Evolutionary conservation across 306 rosid species (phyloP).

Genomic region (Rosa multiflora): DNA sequence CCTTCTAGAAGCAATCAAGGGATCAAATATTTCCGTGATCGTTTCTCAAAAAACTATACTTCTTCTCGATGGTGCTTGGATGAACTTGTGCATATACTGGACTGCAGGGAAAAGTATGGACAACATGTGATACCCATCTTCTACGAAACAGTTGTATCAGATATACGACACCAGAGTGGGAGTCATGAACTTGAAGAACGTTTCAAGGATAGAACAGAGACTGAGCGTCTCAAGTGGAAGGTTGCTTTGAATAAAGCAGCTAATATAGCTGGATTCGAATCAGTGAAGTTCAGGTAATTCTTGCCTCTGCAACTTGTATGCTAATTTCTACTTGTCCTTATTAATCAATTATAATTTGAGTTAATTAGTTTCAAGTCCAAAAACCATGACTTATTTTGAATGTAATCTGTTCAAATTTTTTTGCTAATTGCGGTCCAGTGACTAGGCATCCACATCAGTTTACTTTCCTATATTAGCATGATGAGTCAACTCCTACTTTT

Average conservation of each 20-base stretch:
- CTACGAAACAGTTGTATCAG: background rate
- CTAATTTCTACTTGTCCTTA: background rate
- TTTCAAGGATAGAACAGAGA: background rate
- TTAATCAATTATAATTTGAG: background rate
- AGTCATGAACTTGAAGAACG: background rate
- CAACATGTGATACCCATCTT: background rate
- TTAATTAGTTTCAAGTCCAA: no score
- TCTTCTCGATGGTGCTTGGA: background rate
- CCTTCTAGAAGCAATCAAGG: background rate
- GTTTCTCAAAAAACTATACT: background rate
- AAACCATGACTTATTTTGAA: no score
- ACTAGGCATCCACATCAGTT: no score
- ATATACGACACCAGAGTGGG: background rate
- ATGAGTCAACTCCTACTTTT: no score
- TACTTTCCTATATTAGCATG: no score
- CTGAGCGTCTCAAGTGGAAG: background rate
- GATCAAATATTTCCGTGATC: background rate
- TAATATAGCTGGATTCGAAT: slow-evolving; percentile 9
- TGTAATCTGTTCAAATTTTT: no score
- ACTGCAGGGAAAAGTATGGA: background rate
- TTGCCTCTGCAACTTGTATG: background rate
- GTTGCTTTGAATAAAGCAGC: background rate
- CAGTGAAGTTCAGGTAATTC: slow-evolving; percentile 6
- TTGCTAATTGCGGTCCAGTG: no score
- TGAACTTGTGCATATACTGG: background rate